Evolutionary conservation across 495 filamentous ascomycete genomes (phyloP).

Genomic region (Penicillium macrosclerotiorum): DNA sequence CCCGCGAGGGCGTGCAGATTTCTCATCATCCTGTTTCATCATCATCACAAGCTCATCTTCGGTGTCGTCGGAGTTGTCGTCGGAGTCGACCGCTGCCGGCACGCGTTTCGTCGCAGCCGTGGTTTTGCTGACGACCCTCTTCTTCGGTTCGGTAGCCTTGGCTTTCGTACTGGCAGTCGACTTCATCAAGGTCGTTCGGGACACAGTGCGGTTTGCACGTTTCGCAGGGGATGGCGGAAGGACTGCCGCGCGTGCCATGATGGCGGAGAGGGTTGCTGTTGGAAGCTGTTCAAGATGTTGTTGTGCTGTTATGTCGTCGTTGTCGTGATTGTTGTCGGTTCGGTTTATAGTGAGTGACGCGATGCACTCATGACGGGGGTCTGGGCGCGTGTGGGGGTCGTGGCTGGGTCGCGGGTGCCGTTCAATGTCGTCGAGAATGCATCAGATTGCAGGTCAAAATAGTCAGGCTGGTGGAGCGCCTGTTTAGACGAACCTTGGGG

Average conservation of each 20-base stretch:
- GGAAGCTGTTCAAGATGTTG: too few relatives aligned
- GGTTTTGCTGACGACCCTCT: slow-evolving; percentile 17
- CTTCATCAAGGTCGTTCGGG: slow-evolving; percentile 20
- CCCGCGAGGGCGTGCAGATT: slow-evolving; percentile 13
- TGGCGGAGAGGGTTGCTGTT: slow-evolving; percentile 2
- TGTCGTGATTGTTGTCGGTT: slow-evolving; percentile 7
- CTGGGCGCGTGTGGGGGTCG: neutral
- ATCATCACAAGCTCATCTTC: slow-evolving; percentile 43
- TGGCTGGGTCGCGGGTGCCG: slow-evolving; percentile 1
- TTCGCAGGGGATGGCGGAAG: slow-evolving; percentile 37
- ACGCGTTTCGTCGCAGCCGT: slow-evolving; percentile 16
- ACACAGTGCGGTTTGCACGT: slow-evolving; percentile 31
- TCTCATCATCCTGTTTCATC: slow-evolving; percentile 14
- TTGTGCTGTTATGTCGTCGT: neutral
- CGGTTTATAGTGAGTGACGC: slow-evolving; percentile 1
- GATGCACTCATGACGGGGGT: slow-evolving; percentile 22
- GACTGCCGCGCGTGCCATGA: slow-evolving; percentile 44
- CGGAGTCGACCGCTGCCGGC: slow-evolving; percentile 13
- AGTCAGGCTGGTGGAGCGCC: slow-evolving; percentile 12
- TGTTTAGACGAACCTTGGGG: slow-evolving; percentile 9
- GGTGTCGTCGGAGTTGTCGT: slow-evolving; percentile 36
- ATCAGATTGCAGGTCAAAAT: slow-evolving; percentile 16
- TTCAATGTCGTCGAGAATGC: slow-evolving; percentile 7
- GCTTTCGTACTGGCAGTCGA: slow-evolving; percentile 18
- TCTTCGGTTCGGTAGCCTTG: slow-evolving; percentile 13